Conservation (phyloP, 164 flowering plant genomes). For the Stephania cephalantha region DNA sequence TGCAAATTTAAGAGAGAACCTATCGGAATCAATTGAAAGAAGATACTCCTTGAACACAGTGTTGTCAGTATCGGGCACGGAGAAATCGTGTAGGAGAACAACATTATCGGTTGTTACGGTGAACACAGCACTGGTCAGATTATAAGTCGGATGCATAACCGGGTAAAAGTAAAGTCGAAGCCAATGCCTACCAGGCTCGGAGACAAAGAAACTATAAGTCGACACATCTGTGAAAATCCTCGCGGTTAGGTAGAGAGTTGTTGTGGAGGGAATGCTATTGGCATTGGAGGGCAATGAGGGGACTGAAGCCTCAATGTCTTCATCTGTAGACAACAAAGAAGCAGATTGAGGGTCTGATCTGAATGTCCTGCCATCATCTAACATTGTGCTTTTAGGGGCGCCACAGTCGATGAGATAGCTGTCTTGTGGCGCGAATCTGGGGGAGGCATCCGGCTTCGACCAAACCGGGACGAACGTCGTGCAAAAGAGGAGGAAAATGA, state of each 20-base stretch:
- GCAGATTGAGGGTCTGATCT: conserved; percentile 53
- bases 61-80: conserved; percentile 15
- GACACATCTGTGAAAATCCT: conserved; percentile 47
- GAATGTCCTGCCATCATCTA: conserved; percentile 69
- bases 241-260: conserved; percentile 42
- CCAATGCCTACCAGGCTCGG: conserved; percentile 53
- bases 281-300: conserved; percentile 16
- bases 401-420: conserved; percentile 65
- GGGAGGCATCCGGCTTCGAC: background rate
- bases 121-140: conserved; percentile 52
- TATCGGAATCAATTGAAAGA: conserved; percentile 33
- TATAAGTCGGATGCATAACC: conserved; percentile 34
- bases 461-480: background rate
- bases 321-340: conserved; percentile 41
- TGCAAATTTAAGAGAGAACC: conserved; percentile 47
- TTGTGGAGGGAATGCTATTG: conserved; percentile 14
- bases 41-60: conserved; percentile 65
- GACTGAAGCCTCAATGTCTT: conserved; percentile 36
- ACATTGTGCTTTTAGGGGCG: conserved; percentile 27
- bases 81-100: conserved; percentile 69
- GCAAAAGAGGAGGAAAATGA: conserved; percentile 11
- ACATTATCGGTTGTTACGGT: conserved; percentile 40
- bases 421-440: conserved; percentile 34
- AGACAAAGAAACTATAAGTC: conserved; percentile 44
- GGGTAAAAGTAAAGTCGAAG: conserved; percentile 73